phyloP scores from a whole-genome alignment of 441 rosid species.

The Viola pubescens region DNA sequence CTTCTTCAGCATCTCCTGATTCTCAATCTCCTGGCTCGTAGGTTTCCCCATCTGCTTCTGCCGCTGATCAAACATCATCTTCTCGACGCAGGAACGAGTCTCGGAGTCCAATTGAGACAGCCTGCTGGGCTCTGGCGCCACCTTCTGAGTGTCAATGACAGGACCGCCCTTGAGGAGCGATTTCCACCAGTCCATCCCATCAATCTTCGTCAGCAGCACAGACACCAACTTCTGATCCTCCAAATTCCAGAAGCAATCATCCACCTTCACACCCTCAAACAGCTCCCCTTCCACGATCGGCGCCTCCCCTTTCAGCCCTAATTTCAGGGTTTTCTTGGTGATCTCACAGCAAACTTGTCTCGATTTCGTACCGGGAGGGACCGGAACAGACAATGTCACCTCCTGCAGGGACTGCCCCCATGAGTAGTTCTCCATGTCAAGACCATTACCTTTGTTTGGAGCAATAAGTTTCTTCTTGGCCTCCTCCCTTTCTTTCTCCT shows the following conservation, averaged over 20 bases:
- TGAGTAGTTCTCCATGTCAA: conserved; percentile 66
- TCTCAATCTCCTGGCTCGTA: conserved; percentile 63
- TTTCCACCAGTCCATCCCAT: conserved; percentile 86
- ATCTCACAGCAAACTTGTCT: conserved; percentile 54
- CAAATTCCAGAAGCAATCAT: conserved; percentile 76
- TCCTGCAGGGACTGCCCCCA: conserved; percentile 80
- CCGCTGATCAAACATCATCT: conserved; percentile 91
- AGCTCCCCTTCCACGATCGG: conserved; percentile 81
- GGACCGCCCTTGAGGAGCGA: conserved; percentile 68
- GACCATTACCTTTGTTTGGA: conserved; percentile 76
- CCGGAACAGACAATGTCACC: conserved; percentile 53
- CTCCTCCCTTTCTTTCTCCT: conserved; percentile 11
- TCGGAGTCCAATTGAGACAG: conserved; percentile 67
- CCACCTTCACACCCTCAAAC: conserved; percentile 49
- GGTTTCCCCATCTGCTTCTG: conserved; percentile 78
- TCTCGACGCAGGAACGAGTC: conserved; percentile 63
- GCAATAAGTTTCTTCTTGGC: conserved; percentile 11
- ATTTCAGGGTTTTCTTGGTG: conserved; percentile 64
- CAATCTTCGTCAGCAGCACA: conserved; percentile 62
- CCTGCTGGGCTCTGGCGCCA: conserved; percentile 66
- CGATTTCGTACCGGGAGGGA: conserved; percentile 65
- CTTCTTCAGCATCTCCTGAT: conserved; percentile 64
- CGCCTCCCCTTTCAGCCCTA: conserved; percentile 72
- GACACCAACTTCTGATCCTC: conserved; percentile 69
- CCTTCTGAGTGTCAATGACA: conserved; percentile 74